Percentiles rank a stretch among this genome's conserved stretches.
These are phyloP conservation scores for Trichoderma sp. DNA, from an alignment of 2,329 filamentous ascomycete genomes.

Conservation along the genomic window DNA sequence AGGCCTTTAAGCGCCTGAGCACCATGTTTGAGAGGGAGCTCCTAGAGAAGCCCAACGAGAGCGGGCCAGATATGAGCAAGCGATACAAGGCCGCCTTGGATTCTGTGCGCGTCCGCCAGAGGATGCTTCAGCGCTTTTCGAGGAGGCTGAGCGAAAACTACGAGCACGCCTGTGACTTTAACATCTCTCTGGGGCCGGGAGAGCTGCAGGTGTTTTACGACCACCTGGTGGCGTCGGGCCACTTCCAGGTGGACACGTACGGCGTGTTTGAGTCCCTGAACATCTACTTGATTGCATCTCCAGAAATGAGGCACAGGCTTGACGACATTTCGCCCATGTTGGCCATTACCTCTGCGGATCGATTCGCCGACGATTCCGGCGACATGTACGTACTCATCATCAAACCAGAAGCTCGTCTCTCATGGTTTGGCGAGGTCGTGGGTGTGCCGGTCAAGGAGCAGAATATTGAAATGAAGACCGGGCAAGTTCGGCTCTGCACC, in stretches of 20 bases:
- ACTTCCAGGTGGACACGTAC: conserved; percentile 76
- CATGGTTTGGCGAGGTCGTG: conserved; percentile 79
- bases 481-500: conserved; percentile 83
- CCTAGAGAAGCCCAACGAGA: conserved; percentile 79
- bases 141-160: conserved; percentile 88
- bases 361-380: conserved; percentile 65
- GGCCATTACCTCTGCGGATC: conserved; percentile 61
- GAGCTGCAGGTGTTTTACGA: conserved; percentile 76
- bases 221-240: conserved; percentile 74
- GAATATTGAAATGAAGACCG: conserved; percentile 79
- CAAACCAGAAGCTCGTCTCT: conserved; percentile 72
- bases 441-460: conserved; percentile 71
- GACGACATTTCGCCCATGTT: conserved; percentile 85
- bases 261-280: conserved; percentile 69
- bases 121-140: conserved; percentile 94
- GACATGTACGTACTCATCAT: conserved; percentile 80
- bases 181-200: conserved; percentile 68
- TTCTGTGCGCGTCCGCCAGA: conserved; percentile 90
- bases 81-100: conserved; percentile 94
- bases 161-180: conserved; percentile 95
- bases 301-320: conserved; percentile 69
- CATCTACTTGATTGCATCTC: conserved; percentile 81
- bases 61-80: conserved; percentile 86
- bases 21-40: conserved; percentile 90
- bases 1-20: conserved; percentile 83